Conservation (phyloP, 768 basidiomycete species). For the Boletus insuetus region DNA sequence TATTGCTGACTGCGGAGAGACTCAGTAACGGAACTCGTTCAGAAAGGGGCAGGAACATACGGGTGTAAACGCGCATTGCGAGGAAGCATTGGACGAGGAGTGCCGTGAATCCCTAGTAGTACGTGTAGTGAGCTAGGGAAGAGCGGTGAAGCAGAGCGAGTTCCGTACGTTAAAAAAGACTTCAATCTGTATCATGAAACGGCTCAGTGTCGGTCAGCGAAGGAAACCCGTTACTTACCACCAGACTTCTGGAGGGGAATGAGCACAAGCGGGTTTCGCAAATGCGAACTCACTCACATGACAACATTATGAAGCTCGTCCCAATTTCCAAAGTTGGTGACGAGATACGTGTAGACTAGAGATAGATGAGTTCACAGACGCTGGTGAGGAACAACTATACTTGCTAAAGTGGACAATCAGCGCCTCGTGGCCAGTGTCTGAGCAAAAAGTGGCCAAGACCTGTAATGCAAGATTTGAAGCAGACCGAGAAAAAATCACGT, state of each 20-base stretch:
- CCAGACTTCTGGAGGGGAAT: neutral
- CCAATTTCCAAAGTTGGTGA: slow-evolving; percentile 38
- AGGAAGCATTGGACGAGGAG: slow-evolving; percentile 57
- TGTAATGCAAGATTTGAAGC: slow-evolving; percentile 18
- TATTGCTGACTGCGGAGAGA: slow-evolving; percentile 46
- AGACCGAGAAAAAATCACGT: neutral
- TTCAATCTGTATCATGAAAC: slow-evolving; percentile 38
- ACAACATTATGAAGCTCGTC: neutral
- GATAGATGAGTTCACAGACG: neutral
- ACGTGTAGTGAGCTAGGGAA: neutral
- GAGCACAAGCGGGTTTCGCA: neutral
- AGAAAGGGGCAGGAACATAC: slow-evolving; percentile 30
- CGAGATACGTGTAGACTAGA: slow-evolving; percentile 47
- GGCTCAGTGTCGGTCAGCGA: neutral
- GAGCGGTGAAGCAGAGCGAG: neutral
- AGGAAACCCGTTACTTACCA: neutral
- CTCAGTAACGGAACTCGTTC: neutral
- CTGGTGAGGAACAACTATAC: neutral
- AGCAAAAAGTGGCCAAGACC: slow-evolving; percentile 49
- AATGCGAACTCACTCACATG: neutral
- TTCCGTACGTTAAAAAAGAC: slow-evolving; percentile 47
- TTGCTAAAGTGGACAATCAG: slow-evolving; percentile 52
- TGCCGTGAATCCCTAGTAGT: slow-evolving; percentile 39
- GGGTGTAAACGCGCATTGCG: slow-evolving; percentile 45
- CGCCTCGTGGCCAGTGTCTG: slow-evolving; percentile 53